A percentile compares a stretch with the other conserved stretches of the same genome.
Conservation (phyloP, 495 filamentous ascomycete genomes). For the Lophiostoma macrostomum region DNA sequence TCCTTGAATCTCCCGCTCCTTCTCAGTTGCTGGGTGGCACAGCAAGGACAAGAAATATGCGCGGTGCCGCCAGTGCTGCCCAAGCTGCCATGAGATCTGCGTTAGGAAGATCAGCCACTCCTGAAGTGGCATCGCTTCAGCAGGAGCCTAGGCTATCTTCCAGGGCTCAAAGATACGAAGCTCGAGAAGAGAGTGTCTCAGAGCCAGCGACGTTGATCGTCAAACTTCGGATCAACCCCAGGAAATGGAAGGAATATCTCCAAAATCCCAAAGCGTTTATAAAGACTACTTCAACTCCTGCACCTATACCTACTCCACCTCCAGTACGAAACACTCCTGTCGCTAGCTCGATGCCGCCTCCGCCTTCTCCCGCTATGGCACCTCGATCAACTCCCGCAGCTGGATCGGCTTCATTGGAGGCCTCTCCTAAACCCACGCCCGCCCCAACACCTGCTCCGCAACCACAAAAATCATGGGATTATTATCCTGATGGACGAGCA, state of each 20-base stretch:
- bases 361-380: slow-evolving; percentile 41
- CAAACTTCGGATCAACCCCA: slow-evolving; percentile 66
- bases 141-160: slow-evolving; percentile 68
- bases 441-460: slow-evolving; percentile 5
- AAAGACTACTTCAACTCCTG: slow-evolving; percentile 40
- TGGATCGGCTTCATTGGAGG: slow-evolving; percentile 31
- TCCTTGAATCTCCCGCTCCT: slow-evolving; percentile 61
- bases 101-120: slow-evolving; percentile 82
- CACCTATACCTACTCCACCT: slow-evolving; percentile 47
- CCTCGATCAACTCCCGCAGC: slow-evolving; percentile 21
- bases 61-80: slow-evolving; percentile 77
- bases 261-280: slow-evolving; percentile 45
- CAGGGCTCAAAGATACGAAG: slow-evolving; percentile 55
- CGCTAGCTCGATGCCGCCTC: slow-evolving; percentile 60
- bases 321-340: slow-evolving; percentile 53
- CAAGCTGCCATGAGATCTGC: slow-evolving; percentile 70
- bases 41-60: slow-evolving; percentile 81
- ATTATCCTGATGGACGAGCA: slow-evolving; percentile 31
- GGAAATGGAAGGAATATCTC: slow-evolving; percentile 58
- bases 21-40: slow-evolving; percentile 64
- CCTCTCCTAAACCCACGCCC: slow-evolving; percentile 20
- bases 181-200: slow-evolving; percentile 70
- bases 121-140: slow-evolving; percentile 61
- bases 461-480: slow-evolving; percentile 26
- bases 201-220: slow-evolving; percentile 63